phyloP scores from a whole-genome alignment of 441 rosid genomes.

The Gossypium laxum region DNA sequence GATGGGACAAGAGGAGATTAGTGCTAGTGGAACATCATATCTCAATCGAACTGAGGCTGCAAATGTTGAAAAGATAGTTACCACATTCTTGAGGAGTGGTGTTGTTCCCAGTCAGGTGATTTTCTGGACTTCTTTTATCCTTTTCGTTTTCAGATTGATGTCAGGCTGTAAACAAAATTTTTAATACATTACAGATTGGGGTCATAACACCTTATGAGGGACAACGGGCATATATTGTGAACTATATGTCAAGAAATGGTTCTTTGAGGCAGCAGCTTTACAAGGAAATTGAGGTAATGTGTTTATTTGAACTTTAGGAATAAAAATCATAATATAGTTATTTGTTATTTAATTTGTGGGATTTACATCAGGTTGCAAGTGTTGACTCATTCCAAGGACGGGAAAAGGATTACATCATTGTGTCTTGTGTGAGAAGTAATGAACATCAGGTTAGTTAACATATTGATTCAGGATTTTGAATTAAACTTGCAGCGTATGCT shows the following conservation, averaged over 20 bases:
- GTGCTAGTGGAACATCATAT: constrained; percentile 97
- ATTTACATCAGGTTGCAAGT: constrained; percentile 74
- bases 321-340: constrained; percentile 7
- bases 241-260: constrained; percentile 96
- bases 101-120: constrained; percentile 88
- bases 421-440: constrained; percentile 97
- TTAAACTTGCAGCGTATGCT: neutral
- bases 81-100: constrained; percentile 93
- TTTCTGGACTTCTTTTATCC: neutral
- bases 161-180: neutral
- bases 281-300: constrained; percentile 93
- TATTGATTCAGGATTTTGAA: neutral
- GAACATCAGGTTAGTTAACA: constrained; percentile 78
- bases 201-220: constrained; percentile 98
- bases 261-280: constrained; percentile 92
- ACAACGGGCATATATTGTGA: constrained; percentile 94
- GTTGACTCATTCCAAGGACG: constrained; percentile 99
- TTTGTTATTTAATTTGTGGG: constrained; percentile 16
- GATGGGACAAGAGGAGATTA: constrained; percentile 99
- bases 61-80: constrained; percentile 96
- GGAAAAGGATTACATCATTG: constrained; percentile 93
- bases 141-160: constrained; percentile 7
- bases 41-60: constrained; percentile 99
- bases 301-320: neutral
- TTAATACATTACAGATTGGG: constrained; percentile 54